Percentiles rank a stretch among this genome's conserved stretches.
These are phyloP conservation scores for Zygotorulaspora florentina DNA, from an alignment of 805 yeast genomes.

Conservation along the genomic window DNA sequence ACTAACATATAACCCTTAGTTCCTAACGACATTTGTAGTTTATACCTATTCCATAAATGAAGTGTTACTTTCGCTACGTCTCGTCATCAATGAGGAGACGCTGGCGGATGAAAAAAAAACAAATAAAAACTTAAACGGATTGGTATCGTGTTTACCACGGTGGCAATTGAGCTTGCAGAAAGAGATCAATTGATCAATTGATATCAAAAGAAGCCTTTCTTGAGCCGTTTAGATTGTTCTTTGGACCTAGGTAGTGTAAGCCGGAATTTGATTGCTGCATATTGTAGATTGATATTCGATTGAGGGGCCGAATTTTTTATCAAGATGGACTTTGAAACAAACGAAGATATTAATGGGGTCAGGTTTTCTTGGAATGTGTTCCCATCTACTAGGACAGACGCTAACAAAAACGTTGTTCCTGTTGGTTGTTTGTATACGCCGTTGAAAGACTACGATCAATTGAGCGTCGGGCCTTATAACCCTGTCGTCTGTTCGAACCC, in stretches of 20 bases:
- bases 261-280: no score
- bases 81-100: conserved; percentile 1
- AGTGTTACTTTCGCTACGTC: no score
- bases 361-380: conserved; percentile 79
- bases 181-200: background rate
- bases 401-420: conserved; percentile 88
- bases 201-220: background rate
- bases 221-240: no score
- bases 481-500: conserved; percentile 74
- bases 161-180: conserved; percentile 6
- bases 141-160: conserved; percentile 6
- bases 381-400: conserved; percentile 85
- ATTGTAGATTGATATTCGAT: background rate
- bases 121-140: background rate
- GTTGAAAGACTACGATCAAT: conserved; percentile 67
- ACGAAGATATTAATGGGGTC: conserved; percentile 70
- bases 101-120: background rate
- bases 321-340: conserved; percentile 47
- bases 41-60: no score
- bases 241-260: no score
- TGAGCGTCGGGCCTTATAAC: conserved; percentile 77
- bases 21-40: no score
- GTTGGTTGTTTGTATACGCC: conserved; percentile 96
- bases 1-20: no score
- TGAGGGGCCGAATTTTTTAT: background rate